Percentiles rank a stretch among this genome's conserved stretches.
Conservation (phyloP, 1,284 basidiomycete species). For the Heterobasidion occidentale region DNA sequence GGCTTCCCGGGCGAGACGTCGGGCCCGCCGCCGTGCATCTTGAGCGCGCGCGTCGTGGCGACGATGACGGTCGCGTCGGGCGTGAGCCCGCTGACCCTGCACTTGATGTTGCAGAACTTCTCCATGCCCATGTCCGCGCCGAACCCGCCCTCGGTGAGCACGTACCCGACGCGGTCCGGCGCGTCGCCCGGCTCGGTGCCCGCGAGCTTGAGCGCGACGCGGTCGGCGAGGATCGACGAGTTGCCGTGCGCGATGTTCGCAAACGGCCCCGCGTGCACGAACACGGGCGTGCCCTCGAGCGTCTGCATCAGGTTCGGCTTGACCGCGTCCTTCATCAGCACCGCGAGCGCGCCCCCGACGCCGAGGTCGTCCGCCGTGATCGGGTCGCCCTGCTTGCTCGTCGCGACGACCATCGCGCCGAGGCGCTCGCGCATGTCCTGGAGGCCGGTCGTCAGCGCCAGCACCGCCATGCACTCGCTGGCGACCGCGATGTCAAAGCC, state of each 20-base stretch:
- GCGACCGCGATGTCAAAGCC: slow-evolving; percentile 98
- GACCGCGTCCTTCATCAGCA: slow-evolving; percentile 98
- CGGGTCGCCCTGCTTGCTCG: slow-evolving; percentile 85
- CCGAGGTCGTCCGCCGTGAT: slow-evolving; percentile 97
- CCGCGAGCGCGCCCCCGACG: slow-evolving; percentile 91
- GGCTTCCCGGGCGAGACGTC: slow-evolving; percentile 97
- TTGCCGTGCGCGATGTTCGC: slow-evolving; percentile 99
- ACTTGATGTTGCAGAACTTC: slow-evolving; percentile 99
- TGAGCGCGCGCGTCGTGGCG: slow-evolving; percentile 94
- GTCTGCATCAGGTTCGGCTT: slow-evolving; percentile 99
- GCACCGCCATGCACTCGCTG: slow-evolving; percentile 97
- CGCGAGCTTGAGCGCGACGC: slow-evolving; percentile 93
- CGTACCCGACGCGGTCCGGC: slow-evolving; percentile 81
- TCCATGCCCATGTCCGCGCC: slow-evolving; percentile 99
- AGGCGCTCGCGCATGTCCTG: slow-evolving; percentile 90
- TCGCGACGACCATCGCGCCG: slow-evolving; percentile 96
- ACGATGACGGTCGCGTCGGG: slow-evolving; percentile 96
- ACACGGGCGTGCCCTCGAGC: slow-evolving; percentile 96
- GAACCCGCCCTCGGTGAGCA: slow-evolving; percentile 97
- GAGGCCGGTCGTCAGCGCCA: slow-evolving; percentile 85
- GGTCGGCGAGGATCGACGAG: slow-evolving; percentile 96
- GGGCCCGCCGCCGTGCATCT: slow-evolving; percentile 99
- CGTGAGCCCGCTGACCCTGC: slow-evolving; percentile 85
- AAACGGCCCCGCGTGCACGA: slow-evolving; percentile 98
- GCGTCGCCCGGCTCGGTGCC: slow-evolving; percentile 92